Evolutionary conservation across 805 yeast genomes (phyloP), one percentile per base, ranked within the genome.

Genomic region (Pichia membranifaciens): DNA sequence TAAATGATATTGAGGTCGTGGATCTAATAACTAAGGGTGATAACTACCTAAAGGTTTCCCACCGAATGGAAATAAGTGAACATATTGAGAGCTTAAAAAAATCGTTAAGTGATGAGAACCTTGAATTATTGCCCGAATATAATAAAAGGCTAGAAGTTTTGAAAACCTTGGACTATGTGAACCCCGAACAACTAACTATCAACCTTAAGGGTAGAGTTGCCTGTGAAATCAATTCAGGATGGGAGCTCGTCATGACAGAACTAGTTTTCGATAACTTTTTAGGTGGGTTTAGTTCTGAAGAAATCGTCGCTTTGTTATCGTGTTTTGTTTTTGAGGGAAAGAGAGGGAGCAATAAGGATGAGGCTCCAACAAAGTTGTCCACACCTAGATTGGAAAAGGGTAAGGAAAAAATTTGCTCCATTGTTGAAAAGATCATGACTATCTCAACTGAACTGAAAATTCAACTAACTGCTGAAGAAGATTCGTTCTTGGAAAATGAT

Each of bases 221-320:
- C 1, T 93, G 96, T 69, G 99, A 93, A 58, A 75, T 87, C 49
- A 87, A 86, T 61, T 76, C 88, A 22, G 98, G 98, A 0, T 88
- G 90, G 79, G 99, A 93, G 65, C 72, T 90, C 47, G 83, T 85
- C 2, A 63, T 93, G 10, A 91, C 99, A 0, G 99, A 93, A 64
- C 72, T 93, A 46, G 79, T 93, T 16, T 72, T 93, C 56, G 96
- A 91, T 59, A 93, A 93, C 66, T 89, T 91, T 70, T 69, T 93
- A 52, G 96, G 91, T 28, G 95, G 88, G 49, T 90, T 86, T 61
- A 95, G 90, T 53, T 89, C 97, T 0, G 96, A 89, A 59, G 99
- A 93, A 65, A 89, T 93, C 52, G 97, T 90, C n/a, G 98, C 98
- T 0, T 70, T 93, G 42, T 67, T 93, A 29, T 88, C 97, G 0